phyloP scores from a whole-genome alignment of 768 basidiomycete species.

The Suillus luteus region DNA sequence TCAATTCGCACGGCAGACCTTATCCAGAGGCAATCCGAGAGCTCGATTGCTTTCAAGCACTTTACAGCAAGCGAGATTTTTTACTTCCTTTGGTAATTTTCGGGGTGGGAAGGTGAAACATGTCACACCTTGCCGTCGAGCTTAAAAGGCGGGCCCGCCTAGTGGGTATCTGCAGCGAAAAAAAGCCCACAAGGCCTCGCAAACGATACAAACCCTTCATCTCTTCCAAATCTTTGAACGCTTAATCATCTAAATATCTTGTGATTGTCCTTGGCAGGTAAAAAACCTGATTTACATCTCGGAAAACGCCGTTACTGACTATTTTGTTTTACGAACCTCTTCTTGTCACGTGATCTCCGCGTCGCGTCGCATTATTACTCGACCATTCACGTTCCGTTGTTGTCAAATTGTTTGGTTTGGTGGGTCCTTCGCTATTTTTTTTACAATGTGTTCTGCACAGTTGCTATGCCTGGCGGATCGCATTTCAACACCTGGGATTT shows the following conservation, averaged over 20 bases:
- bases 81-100: constrained; percentile 32
- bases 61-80: constrained; percentile 23
- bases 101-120: constrained; percentile 19
- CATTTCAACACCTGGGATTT: constrained; percentile 17
- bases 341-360: constrained; percentile 14
- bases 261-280: not conserved
- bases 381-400: constrained; percentile 17
- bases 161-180: constrained; percentile 11
- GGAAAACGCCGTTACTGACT: not conserved
- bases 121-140: constrained; percentile 16
- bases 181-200: constrained; percentile 16
- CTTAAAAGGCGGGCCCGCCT: constrained; percentile 32
- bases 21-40: constrained; percentile 28
- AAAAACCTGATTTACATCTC: not conserved
- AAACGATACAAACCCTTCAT: not conserved
- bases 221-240: constrained; percentile 6
- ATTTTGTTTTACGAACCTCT: constrained; percentile 9
- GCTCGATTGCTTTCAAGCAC: constrained; percentile 16
- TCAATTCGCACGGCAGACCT: constrained; percentile 30
- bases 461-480: constrained; percentile 27
- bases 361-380: constrained; percentile 16
- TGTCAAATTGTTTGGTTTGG: constrained; percentile 35
- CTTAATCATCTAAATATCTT: not conserved
- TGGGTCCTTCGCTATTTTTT: constrained; percentile 34
- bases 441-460: constrained; percentile 28